phyloP scores from a whole-genome alignment of 352 stramenopile species.

The Pythium aquatile region DNA sequence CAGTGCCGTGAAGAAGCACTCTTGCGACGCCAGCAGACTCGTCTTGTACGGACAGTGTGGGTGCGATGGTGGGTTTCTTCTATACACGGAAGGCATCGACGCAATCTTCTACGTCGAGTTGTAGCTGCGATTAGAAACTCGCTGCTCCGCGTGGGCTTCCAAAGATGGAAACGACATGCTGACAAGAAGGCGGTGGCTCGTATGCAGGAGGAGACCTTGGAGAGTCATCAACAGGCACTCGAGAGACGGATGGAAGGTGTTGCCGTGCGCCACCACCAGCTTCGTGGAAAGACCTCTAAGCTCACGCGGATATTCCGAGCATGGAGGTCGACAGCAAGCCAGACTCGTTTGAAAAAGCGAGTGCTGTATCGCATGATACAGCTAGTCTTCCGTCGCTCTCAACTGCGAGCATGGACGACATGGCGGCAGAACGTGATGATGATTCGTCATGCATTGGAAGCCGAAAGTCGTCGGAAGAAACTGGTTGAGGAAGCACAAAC shows the following conservation, averaged over 20 bases:
- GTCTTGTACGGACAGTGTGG: conserved; percentile 30
- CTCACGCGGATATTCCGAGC: conserved; percentile 5
- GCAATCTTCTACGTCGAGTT: background rate
- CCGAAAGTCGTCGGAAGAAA: background rate
- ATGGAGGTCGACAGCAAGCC: conserved; percentile 1
- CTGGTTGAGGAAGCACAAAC: conserved; percentile 1
- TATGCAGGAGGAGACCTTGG: background rate
- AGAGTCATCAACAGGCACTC: background rate
- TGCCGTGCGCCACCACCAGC: conserved; percentile 11
- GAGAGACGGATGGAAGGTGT: conserved; percentile 17
- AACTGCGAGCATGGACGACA: conserved; percentile 15
- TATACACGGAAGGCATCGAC: background rate
- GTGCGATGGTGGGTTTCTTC: conserved; percentile 20
- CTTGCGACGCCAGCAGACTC: conserved; percentile 27
- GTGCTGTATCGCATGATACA: conserved; percentile 11
- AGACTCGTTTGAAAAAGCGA: background rate
- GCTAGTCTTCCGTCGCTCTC: conserved; percentile 1
- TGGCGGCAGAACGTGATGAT: conserved; percentile 10
- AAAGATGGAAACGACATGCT: background rate
- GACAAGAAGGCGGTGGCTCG: background rate
- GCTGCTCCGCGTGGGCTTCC: conserved; percentile 9
- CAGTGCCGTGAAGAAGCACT: conserved; percentile 41
- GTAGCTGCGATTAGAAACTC: background rate
- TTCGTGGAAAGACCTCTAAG: background rate
- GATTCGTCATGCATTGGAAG: background rate